Evolutionary conservation across 306 rosid genomes (phyloP).

Genomic region (Leucaena leucocephala): DNA sequence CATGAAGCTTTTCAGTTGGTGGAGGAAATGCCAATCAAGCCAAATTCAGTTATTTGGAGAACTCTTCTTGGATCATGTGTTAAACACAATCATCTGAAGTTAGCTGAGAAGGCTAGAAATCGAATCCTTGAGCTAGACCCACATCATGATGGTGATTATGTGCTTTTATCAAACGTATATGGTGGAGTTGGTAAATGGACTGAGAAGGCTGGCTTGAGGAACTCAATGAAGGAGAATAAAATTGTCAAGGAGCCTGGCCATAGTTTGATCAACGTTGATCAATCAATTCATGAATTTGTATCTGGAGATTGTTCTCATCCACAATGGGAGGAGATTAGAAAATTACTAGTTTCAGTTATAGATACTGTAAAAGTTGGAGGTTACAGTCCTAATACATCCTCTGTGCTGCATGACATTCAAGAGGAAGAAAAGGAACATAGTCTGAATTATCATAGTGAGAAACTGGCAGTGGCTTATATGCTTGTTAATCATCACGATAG

Average conservation of each 20-base stretch:
- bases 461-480: constrained; percentile 61
- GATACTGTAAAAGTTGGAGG: constrained; percentile 49
- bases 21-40: constrained; percentile 51
- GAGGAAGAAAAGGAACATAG: constrained; percentile 65
- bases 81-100: constrained; percentile 46
- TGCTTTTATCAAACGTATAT: constrained; percentile 62
- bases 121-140: constrained; percentile 55
- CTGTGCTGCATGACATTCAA: constrained; percentile 59
- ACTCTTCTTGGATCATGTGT: constrained; percentile 71
- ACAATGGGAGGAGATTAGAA: constrained; percentile 46
- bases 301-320: constrained; percentile 64
- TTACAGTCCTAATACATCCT: constrained; percentile 44
- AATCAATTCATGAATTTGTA: constrained; percentile 56
- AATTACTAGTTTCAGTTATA: constrained; percentile 45
- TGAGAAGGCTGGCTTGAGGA: constrained; percentile 53
- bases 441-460: constrained; percentile 65
- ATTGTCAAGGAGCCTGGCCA: constrained; percentile 58
- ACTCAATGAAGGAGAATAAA: constrained; percentile 54
- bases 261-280: constrained; percentile 56
- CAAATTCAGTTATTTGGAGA: constrained; percentile 67
- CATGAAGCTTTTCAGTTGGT: constrained; percentile 62
- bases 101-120: constrained; percentile 61
- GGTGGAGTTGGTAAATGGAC: constrained; percentile 66
- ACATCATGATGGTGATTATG: constrained; percentile 58
- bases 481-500: constrained; percentile 56